Evolutionary conservation across 495 filamentous ascomycete species (phyloP).

Genomic region (Copromyces sp.): DNA sequence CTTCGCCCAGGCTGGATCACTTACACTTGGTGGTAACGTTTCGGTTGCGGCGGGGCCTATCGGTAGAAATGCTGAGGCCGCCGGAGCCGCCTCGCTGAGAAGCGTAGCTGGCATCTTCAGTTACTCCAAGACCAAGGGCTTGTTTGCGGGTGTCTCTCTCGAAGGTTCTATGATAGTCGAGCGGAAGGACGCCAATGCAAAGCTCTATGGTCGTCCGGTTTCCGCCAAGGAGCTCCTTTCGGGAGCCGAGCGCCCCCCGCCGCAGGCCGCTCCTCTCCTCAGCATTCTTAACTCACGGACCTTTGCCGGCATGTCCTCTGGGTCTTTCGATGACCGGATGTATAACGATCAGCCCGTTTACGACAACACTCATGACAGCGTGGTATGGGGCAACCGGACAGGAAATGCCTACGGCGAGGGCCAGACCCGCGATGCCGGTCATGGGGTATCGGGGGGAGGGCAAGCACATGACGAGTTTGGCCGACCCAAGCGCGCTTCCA

Average conservation of each 20-base stretch:
- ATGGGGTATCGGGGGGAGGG: constrained; percentile 28
- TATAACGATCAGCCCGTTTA: constrained; percentile 96
- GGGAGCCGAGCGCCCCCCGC: constrained; percentile 67
- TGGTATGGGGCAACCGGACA: constrained; percentile 80
- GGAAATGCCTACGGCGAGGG: constrained; percentile 73
- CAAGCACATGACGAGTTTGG: constrained; percentile 35
- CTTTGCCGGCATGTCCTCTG: constrained; percentile 56
- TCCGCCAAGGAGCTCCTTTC: constrained; percentile 75
- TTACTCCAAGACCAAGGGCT: constrained; percentile 93
- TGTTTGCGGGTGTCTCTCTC: constrained; percentile 90
- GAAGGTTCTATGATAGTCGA: constrained; percentile 88
- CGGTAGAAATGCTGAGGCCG: constrained; percentile 91
- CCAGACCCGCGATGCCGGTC: constrained; percentile 43
- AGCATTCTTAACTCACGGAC: constrained; percentile 71
- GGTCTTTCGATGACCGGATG: constrained; percentile 50
- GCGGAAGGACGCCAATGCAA: constrained; percentile 91
- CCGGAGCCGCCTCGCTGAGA: constrained; percentile 82
- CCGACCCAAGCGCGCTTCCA: constrained; percentile 56
- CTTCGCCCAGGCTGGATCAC: constrained; percentile 81
- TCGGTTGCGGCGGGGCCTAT: constrained; percentile 91
- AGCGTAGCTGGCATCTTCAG: constrained; percentile 89
- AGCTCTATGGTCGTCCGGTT: constrained; percentile 75
- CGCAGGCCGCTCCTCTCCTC: constrained; percentile 74
- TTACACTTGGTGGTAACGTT: constrained; percentile 93
- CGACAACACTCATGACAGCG: constrained; percentile 76